Evolutionary conservation across 495 filamentous ascomycete species (phyloP).

Genomic region (Echria macrotheca): DNA sequence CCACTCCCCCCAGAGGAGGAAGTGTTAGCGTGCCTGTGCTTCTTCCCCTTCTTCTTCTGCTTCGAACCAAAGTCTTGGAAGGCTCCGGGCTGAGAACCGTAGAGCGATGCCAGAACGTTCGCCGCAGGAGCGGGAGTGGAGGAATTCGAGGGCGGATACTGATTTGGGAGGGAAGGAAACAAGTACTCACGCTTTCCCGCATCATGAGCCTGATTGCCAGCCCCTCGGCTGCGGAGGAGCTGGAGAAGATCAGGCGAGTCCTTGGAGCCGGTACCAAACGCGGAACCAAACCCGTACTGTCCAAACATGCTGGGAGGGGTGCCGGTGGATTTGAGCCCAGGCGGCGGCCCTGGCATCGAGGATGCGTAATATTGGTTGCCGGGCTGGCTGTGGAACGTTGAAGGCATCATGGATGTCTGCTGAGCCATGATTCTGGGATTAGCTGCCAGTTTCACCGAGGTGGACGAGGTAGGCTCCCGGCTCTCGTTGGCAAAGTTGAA

Average conservation of each 20-base stretch:
- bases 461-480: slow-evolving; percentile 45
- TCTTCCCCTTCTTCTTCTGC: slow-evolving; percentile 99
- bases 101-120: slow-evolving; percentile 83
- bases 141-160: slow-evolving; percentile 69
- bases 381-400: slow-evolving; percentile 54
- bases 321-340: slow-evolving; percentile 88
- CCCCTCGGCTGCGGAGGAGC: slow-evolving; percentile 58
- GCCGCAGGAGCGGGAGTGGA: slow-evolving; percentile 85
- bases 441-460: slow-evolving; percentile 73
- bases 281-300: slow-evolving; percentile 61
- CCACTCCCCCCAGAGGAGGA: slow-evolving; percentile 96
- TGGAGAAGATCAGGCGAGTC: slow-evolving; percentile 75
- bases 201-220: slow-evolving; percentile 65
- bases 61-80: slow-evolving; percentile 83
- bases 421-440: slow-evolving; percentile 86
- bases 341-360: slow-evolving; percentile 84
- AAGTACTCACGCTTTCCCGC: slow-evolving; percentile 94
- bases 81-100: slow-evolving; percentile 75
- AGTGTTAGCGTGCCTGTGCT: slow-evolving; percentile 99
- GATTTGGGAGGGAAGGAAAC: slow-evolving; percentile 63
- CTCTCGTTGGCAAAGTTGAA: slow-evolving; percentile 84
- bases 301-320: slow-evolving; percentile 86
- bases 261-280: slow-evolving; percentile 52
- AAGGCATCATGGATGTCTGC: slow-evolving; percentile 84
- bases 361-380: slow-evolving; percentile 58